Evolutionary conservation across 2,329 filamentous ascomycete species (phyloP), one percentile per base, ranked within the genome.

Genomic region (Exophiala sideris): DNA sequence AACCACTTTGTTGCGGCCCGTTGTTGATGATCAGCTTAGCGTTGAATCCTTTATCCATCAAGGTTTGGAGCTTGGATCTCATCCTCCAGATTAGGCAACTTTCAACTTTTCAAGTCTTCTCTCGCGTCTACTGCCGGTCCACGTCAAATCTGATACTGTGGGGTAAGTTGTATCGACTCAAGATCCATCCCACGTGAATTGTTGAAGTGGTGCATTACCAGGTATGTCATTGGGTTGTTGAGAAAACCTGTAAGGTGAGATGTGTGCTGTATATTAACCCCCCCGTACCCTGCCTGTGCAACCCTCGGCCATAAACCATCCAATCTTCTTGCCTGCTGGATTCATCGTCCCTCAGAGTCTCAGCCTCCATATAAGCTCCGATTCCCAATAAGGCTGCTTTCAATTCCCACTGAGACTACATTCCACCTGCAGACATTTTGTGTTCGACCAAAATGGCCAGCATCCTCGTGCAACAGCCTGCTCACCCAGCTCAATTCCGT

Each of bases 401-500:
- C 24, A 29, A 1, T 29, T 29, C 24, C 24, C 24, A 29, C 24
- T 29, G 7, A 29, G 24, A 29, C 24, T 29, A 29, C 24, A 29
- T 29, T 29, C 24, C 24, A 5, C 24, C 24, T 8, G 24, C 7
- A 5, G 24, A 29, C 24, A 29, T 29, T 8, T 29, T 5, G 24
- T 29, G 5, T 29, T 29, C 3, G 24, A 29, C 24, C 56, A 52
- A 46, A 34, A 61, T 61, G 59, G 47, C 50, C 34, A 46, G 50
- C 24, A 35, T 61, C 39, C 51, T 61, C 8, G 39, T 58, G 11
- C 52, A 60, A 33, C 57, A 60, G 45, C 48, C 59, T 24, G 39
- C 52, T 9, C 54, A 59, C 16, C 39, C 52, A 8, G 14, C 52
- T n/a, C 44, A 49, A 11, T 63, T 63, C 52, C 55, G 56, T 67